Evolutionary conservation across 2,329 filamentous ascomycete species (phyloP), one percentile per base, ranked within the genome.

Genomic region (Emmonsiellopsis sp.): DNA sequence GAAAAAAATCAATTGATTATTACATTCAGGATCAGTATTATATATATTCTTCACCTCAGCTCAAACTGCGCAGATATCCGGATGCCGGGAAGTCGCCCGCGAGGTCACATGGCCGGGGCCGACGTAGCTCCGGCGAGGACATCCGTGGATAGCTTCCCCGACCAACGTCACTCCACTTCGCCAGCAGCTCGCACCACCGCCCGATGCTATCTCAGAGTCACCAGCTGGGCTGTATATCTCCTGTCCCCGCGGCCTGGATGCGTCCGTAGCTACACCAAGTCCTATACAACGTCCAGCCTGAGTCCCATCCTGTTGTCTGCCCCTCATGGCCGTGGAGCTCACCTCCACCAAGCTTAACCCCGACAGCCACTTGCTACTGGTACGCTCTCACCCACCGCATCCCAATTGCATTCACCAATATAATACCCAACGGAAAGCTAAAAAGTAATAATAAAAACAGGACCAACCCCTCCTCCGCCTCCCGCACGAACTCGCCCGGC

Each of bases 401-500:
- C 36, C 39, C 34, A 10, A 43, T 42, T 49, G 40, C 45, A 27
- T 27, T 27, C 21, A 27, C 36, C 31, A 42, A 34, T n/a, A 11
- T 36, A 42, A 53, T 9, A 21, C 34, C 13, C 17, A 6, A 14
- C 31, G 14, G 46, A 49, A 48, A 46, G 40, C 36, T 44, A 32
- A 44, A 48, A 13, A 17, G 17, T 13, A 49, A 31, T 8, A n/a
- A 3, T 1, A 39, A 31, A 49, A 45, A 33, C 39, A 92, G 90
- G 93, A 98, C 66, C 92, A 97, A 80, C 87, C 92, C 3, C 86
- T 97, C 60, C 83, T 98, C 60, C 89, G 91, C 36, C 83, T 97
- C 21, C 93, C 93, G 14, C 86, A 92, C 71, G 93, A 97, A 68
- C 86, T 96, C 54, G 84, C 94, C 21, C 86, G 90, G 53, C 92